These are phyloP conservation scores for Phlebiopsis flavidoalba DNA, from an alignment of 768 basidiomycete genomes.

Conservation along the genomic window DNA sequence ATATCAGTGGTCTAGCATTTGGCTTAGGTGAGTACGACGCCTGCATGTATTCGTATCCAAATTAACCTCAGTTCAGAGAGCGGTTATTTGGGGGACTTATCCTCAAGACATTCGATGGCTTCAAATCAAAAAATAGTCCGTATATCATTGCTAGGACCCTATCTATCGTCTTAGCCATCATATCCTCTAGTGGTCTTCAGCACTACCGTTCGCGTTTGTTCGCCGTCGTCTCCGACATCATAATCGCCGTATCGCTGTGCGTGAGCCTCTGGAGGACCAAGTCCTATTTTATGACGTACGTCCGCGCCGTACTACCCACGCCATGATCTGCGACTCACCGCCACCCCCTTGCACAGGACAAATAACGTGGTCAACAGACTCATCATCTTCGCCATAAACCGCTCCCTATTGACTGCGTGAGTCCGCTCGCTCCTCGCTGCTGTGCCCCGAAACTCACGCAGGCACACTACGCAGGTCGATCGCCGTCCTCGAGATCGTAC, in stretches of 20 bases:
- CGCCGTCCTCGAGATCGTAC: slow-evolving; percentile 19
- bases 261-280: slow-evolving; percentile 33
- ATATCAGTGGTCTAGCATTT: neutral
- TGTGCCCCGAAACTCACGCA: neutral
- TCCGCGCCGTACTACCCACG: neutral
- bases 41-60: neutral
- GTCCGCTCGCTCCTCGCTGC: slow-evolving; percentile 10
- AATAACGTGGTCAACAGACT: slow-evolving; percentile 36
- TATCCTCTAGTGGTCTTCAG: slow-evolving; percentile 16
- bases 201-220: slow-evolving; percentile 40
- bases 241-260: slow-evolving; percentile 39
- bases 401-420: slow-evolving; percentile 44
- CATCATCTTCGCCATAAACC: slow-evolving; percentile 46
- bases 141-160: too few relatives aligned
- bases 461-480: slow-evolving; percentile 8
- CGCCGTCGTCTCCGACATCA: slow-evolving; percentile 40
- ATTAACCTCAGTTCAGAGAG: neutral
- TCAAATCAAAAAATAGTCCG: slow-evolving; percentile 4
- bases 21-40: slow-evolving; percentile 5
- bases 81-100: slow-evolving; percentile 1
- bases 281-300: slow-evolving; percentile 12
- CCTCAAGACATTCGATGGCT: neutral
- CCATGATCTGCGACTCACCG: neutral
- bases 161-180: too few relatives aligned
- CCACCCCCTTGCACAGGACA: slow-evolving; percentile 26